Base-by-base conservation (phyloP, 495 filamentous ascomycete genomes). In the Cudoniella acicularis region DNA sequence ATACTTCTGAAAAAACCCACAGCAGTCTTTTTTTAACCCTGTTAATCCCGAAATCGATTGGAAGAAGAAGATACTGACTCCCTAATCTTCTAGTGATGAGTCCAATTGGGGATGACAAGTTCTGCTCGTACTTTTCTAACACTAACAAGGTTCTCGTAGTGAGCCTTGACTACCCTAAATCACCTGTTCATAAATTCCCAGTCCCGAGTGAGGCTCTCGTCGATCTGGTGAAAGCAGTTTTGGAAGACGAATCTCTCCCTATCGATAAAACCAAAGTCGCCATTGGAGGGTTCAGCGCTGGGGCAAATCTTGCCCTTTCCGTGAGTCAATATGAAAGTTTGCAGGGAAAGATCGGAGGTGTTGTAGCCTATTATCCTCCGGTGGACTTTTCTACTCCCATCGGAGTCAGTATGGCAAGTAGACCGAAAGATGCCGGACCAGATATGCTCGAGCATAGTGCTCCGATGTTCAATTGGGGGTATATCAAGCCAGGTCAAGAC, bases 281-380 rank as follows among this genome's bases (percentile, higher is more conserved):
- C 0, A 70, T 76, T 30, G 73, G 72, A 16, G 73, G 73, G 10
- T 74, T 70, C 60, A 72, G 69, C 54, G 72, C 73, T 24, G 73
- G 73, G 10, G 73, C 56, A 2, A 72, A 72, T 47, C 64, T 76
- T 0, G 60, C 70, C 0, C 61, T 75, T 0, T 66, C 69, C 3
- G 69, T 55, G 2, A 54, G 59, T 36, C 72, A 75, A 57, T 36
- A 70, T 8, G 56, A 64, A 0, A 46, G 57, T 30, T 54, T 76
- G 13, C 68, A 69, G 51, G 65, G 61, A 3, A 54, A 60, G 16
- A 61, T 76, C 21, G 64, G 64, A 42, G 73, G 69, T 2, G 63
- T 67, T 1, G 62, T 76, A 2, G 27, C 64, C n/a, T 73, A 65
- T 42, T 76, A 73, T 52, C 72, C 72, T 3, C 64, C 70, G 13